Evolutionary conservation across 2,329 filamentous ascomycete species (phyloP), one percentile per base, ranked within the genome.

Genomic region (Phoma herbarum): DNA sequence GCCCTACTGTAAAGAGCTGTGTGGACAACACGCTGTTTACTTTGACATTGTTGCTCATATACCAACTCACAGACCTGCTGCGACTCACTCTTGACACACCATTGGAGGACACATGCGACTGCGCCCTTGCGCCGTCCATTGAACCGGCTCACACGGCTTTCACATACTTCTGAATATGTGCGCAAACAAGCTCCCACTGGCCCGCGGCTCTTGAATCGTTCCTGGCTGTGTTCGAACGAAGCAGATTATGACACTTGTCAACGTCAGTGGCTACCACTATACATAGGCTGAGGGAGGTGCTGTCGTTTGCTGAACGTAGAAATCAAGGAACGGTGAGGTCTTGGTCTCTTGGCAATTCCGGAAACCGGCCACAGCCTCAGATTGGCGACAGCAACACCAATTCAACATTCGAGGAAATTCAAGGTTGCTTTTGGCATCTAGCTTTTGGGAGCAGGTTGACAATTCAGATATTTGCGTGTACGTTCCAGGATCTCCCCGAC

Each of bases 401-500:
- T 42, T 26, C 29, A 42, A 18, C 25, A 20, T n/a, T 18, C 16
- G 37, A 28, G 9, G 9, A 16, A 33, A 31, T 6, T 12, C 6
- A 14, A n/a, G n/a, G 43, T 23, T 26, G 10, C 4, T 16, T 20
- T 12, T 23, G 11, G 11, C 11, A 8, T 39, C 16, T 4, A 14
- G 14, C 10, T 14, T 18, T 9, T 43, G 22, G 39, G 12, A 23
- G 12, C 14, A 14, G 12, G 10, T 33, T 25, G 18, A 22, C 2
- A 4, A 26, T 28, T 22, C 5, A 10, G 14, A 1, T 12, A 35
- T 11, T 26, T 22, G 22, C 50, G 56, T n/a, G n/a, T 39, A 28
- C 11, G 56, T 50, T 31, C 16, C 16, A 37, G 10, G 56, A 59
- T 59, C 46, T 59, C 26, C 44, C 56, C 56, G 56, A 58, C 37